Evolutionary conservation across 345 rosid species (phyloP).

Genomic region (Odontarrhena argentea): DNA sequence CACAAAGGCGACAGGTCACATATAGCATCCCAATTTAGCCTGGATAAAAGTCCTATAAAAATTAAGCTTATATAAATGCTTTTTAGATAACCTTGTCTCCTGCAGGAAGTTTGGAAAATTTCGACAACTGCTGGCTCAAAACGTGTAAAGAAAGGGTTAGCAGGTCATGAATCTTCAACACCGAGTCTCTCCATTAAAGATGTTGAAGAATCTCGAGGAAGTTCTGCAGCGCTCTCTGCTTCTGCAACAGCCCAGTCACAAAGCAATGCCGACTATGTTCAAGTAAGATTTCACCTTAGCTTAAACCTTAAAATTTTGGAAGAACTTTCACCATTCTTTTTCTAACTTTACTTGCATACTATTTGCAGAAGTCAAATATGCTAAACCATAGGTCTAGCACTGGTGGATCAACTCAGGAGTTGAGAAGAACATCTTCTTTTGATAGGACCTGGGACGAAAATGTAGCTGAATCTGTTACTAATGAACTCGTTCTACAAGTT

Average conservation of each 20-base stretch:
- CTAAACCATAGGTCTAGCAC: slow-evolving; percentile 46
- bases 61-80: background rate
- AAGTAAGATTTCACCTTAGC: slow-evolving; percentile 44
- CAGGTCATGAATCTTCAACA: slow-evolving; percentile 60
- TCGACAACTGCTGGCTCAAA: slow-evolving; percentile 82
- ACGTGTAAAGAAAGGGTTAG: slow-evolving; percentile 79
- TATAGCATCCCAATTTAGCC: slow-evolving; percentile 17
- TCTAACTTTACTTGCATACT: slow-evolving; percentile 21
- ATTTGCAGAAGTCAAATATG: slow-evolving; percentile 54
- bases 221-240: slow-evolving; percentile 42
- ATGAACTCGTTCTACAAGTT: slow-evolving; percentile 77
- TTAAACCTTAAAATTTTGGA: slow-evolving; percentile 5
- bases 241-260: slow-evolving; percentile 41
- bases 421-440: slow-evolving; percentile 88
- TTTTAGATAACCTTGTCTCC: slow-evolving; percentile 21
- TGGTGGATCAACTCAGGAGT: slow-evolving; percentile 56
- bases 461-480: slow-evolving; percentile 85
- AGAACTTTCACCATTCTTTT: background rate
- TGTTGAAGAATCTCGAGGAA: slow-evolving; percentile 59
- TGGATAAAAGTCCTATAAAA: background rate
- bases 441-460: slow-evolving; percentile 89
- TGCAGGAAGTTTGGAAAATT: slow-evolving; percentile 96
- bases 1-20: slow-evolving; percentile 88
- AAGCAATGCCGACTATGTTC: slow-evolving; percentile 45
- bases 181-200: slow-evolving; percentile 57